Evolutionary conservation across 2,329 filamentous ascomycete species (phyloP).

Genomic region (Pezicula rhizophila): DNA sequence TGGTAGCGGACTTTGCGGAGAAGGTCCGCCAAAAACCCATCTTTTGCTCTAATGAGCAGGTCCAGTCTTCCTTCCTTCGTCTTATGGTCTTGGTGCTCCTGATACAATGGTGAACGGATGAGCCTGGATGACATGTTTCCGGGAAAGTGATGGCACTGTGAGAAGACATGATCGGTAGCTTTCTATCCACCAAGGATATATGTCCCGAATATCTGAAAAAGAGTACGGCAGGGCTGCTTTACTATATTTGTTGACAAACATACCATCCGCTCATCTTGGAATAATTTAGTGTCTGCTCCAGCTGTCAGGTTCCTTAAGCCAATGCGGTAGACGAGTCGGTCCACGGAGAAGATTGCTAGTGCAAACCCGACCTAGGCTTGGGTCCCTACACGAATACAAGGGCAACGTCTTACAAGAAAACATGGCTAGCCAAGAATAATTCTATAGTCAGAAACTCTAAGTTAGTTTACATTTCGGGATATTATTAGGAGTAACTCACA

Average conservation of each 20-base stretch:
- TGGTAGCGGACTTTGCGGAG: conserved; percentile 43
- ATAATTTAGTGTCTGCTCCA: conserved; percentile 43
- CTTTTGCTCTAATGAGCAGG: conserved; percentile 53
- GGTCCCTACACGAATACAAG: conserved; percentile 48
- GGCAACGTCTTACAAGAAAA: conserved; percentile 49
- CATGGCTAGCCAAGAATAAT: conserved; percentile 52
- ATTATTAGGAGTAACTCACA: no score
- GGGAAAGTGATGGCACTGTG: conserved; percentile 48
- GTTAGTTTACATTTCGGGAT: no score
- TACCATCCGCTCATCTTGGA: conserved; percentile 52
- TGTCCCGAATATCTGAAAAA: conserved; percentile 19
- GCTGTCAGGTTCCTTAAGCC: conserved; percentile 43
- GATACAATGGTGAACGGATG: conserved; percentile 65
- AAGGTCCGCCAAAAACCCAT: conserved; percentile 53
- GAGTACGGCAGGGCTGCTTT: conserved; percentile 1
- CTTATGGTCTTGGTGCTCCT: conserved; percentile 37
- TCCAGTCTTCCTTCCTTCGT: conserved; percentile 45
- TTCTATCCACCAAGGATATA: conserved; percentile 47
- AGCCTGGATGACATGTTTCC: conserved; percentile 48
- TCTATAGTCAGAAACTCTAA: conserved; percentile 28
- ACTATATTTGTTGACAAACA: conserved; percentile 30
- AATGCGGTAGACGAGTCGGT: conserved; percentile 52
- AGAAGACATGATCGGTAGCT: conserved; percentile 58
- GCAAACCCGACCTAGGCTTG: conserved; percentile 47
- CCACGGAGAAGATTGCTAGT: conserved; percentile 49